phyloP scores from a whole-genome alignment of 2,329 filamentous ascomycete species.

The Dendryphion nanum region DNA sequence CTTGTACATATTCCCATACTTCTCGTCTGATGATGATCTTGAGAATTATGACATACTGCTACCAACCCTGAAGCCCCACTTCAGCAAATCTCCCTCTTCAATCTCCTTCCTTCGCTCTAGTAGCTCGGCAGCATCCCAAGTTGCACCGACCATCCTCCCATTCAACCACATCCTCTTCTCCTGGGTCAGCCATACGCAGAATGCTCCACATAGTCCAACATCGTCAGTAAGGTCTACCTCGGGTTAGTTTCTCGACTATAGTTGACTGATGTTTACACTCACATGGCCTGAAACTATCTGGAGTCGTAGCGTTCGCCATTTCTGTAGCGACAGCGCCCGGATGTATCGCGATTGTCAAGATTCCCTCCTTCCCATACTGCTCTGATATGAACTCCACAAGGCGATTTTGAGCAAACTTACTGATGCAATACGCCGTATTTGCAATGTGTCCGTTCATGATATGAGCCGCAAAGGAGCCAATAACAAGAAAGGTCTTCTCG shows the following conservation, averaged over 20 bases:
- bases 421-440: conserved; percentile 34
- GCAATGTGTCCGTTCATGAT: conserved; percentile 41
- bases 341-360: conserved; percentile 27
- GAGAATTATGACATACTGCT: too few relatives aligned
- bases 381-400: conserved; percentile 25
- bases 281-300: conserved; percentile 27
- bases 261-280: conserved; percentile 6
- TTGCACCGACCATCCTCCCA: conserved; percentile 25
- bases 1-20: too few relatives aligned
- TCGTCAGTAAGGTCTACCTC: conserved; percentile 30
- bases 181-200: conserved; percentile 31
- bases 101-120: conserved; percentile 18
- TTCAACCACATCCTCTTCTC: conserved; percentile 33
- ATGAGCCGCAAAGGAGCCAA: conserved; percentile 30
- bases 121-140: conserved; percentile 32
- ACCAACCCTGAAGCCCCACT: conserved; percentile 20
- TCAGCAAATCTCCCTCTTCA: conserved; percentile 25
- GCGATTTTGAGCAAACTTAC: conserved; percentile 28
- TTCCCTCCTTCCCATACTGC: conserved; percentile 21
- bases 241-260: neutral
- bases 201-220: conserved; percentile 27
- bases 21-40: too few relatives aligned
- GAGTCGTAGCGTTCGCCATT: conserved; percentile 21
- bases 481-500: conserved; percentile 22
- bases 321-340: conserved; percentile 31